Evolutionary conservation across 768 basidiomycete genomes (phyloP).

Genomic region (Stropharia rugosoannulata): DNA sequence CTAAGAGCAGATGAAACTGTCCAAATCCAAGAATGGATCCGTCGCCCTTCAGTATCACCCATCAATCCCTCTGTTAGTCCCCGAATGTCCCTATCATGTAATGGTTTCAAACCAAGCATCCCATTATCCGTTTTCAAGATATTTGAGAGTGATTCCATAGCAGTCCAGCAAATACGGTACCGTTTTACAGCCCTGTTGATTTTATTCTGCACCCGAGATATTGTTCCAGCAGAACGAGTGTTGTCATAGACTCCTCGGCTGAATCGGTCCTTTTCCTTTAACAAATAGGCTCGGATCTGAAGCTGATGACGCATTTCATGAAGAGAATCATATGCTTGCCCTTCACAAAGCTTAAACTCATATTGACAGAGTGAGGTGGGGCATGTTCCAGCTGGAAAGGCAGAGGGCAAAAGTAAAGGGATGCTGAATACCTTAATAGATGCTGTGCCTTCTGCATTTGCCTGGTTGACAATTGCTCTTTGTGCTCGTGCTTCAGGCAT

Average conservation of each 20-base stretch:
- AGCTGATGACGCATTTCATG: background rate
- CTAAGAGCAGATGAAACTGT: background rate
- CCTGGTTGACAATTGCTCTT: background rate
- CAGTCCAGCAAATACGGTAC: slow-evolving; percentile 8
- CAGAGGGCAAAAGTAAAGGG: background rate
- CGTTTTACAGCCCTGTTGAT: slow-evolving; percentile 4
- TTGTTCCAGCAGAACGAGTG: slow-evolving; percentile 3
- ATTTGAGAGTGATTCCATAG: slow-evolving; percentile 4
- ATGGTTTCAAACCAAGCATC: background rate
- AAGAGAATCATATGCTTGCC: background rate
- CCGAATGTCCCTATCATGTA: slow-evolving; percentile 7
- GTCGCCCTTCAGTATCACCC: background rate
- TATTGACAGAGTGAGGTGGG: background rate
- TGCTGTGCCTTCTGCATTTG: too few relatives aligned
- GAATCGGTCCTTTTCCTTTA: slow-evolving; percentile 10
- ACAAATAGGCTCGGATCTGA: background rate
- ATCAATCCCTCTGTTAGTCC: slow-evolving; percentile 6
- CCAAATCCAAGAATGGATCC: background rate
- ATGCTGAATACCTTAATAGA: background rate
- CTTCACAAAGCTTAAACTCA: background rate
- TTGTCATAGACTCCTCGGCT: slow-evolving; percentile 7
- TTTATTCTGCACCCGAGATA: slow-evolving; percentile 10
- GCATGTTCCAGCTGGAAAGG: background rate
- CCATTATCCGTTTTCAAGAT: slow-evolving; percentile 3
- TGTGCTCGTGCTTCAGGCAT: background rate